Evolutionary conservation across 192 early-diverging fungal genomes (phyloP).

Genomic region (Gonapodya sp.): DNA sequence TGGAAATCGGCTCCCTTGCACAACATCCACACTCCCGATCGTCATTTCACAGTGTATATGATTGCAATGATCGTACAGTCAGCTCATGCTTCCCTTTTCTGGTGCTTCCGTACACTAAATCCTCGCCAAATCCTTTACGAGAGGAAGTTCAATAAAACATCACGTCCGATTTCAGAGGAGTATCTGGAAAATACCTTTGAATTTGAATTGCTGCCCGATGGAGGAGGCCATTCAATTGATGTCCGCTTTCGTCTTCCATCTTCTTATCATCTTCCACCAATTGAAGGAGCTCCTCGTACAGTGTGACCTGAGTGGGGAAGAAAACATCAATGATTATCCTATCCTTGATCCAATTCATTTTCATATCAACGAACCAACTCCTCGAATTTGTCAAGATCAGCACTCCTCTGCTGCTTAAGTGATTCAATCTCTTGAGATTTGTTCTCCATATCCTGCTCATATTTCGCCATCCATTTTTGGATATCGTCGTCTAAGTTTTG

Average conservation of each 20-base stretch:
- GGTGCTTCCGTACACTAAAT: neutral
- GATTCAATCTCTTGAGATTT: conserved; percentile 40
- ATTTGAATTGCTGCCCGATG: neutral
- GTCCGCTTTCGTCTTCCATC: neutral
- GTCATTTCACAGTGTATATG: too few relatives aligned
- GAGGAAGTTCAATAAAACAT: too few relatives aligned
- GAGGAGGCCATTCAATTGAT: neutral
- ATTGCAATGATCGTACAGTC: too few relatives aligned
- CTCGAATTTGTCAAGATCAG: conserved; percentile 46
- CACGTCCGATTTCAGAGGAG: too few relatives aligned
- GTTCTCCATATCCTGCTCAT: conserved; percentile 53
- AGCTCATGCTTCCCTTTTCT: neutral
- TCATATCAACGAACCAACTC: conserved; percentile 26
- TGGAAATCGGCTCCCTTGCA: too few relatives aligned
- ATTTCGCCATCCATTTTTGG: conserved; percentile 50
- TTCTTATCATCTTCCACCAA: neutral
- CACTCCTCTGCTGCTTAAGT: conserved; percentile 33
- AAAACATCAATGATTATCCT: neutral
- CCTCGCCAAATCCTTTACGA: neutral
- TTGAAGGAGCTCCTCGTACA: neutral
- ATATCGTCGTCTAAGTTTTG: conserved; percentile 39
- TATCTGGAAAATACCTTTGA: neutral
- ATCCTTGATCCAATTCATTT: neutral
- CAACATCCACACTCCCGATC: too few relatives aligned
- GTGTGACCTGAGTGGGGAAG: neutral